Conservation (phyloP, 108 stramenopile species). For the Cyclotella choctawhatcheeana region DNA sequence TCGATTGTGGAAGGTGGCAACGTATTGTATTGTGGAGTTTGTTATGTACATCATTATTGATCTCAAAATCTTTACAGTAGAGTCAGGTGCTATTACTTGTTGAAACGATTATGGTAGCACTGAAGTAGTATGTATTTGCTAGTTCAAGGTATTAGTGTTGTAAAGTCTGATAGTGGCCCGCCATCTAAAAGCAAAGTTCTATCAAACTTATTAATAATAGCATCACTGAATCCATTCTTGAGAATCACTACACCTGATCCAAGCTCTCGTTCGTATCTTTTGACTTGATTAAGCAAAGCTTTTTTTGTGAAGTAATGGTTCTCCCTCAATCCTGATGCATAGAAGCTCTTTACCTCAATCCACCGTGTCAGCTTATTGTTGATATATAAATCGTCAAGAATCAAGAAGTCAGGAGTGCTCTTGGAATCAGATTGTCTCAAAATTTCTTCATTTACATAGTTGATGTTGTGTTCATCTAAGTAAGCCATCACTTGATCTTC, state of each 20-base stretch:
- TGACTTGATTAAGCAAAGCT: conserved; percentile 15
- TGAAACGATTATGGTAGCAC: background rate
- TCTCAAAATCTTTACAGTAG: too few relatives aligned
- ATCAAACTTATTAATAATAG: background rate
- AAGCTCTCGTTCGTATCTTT: conserved; percentile 26
- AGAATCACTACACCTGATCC: conserved; percentile 38
- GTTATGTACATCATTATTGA: too few relatives aligned
- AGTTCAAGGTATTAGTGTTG: background rate
- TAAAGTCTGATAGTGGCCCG: conserved; percentile 22
- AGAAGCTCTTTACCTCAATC: conserved; percentile 40
- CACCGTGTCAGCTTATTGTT: conserved; percentile 24
- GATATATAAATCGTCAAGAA: conserved; percentile 37
- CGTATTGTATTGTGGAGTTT: too few relatives aligned
- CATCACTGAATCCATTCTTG: conserved; percentile 35
- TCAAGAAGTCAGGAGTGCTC: conserved; percentile 35
- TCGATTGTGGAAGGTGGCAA: too few relatives aligned
- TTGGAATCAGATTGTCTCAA: conserved; percentile 14
- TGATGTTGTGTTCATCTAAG: conserved; percentile 21
- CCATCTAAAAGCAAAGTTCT: conserved; percentile 40
- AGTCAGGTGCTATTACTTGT: too few relatives aligned
- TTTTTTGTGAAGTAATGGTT: conserved; percentile 23
- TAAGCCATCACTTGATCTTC: conserved; percentile 23
- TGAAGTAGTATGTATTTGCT: background rate
- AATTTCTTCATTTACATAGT: conserved; percentile 22
- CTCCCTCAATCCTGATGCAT: conserved; percentile 33